phyloP scores from a whole-genome alignment of 148 eudicot genomes.

The Rhododendron vialii region DNA sequence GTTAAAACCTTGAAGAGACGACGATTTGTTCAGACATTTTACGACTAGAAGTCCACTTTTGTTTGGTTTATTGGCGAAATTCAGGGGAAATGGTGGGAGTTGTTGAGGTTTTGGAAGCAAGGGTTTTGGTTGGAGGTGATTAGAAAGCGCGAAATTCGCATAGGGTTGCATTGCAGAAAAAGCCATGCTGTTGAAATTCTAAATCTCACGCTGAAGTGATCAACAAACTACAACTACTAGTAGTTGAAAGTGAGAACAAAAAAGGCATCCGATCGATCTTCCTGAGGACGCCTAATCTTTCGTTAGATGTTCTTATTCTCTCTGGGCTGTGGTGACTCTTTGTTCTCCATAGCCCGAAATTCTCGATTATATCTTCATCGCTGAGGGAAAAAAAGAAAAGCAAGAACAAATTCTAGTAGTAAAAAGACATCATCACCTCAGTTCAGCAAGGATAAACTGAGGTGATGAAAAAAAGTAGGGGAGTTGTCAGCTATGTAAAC shows the following conservation, averaged over 20 bases:
- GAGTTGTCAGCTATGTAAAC: background rate
- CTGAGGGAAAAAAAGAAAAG: too few relatives aligned
- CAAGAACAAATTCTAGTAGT: background rate
- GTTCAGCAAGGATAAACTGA: background rate
- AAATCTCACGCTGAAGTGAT: constrained; percentile 12
- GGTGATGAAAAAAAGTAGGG: background rate
- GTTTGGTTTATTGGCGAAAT: background rate
- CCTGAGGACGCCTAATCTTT: background rate
- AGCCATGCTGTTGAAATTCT: constrained; percentile 15
- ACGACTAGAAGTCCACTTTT: background rate
- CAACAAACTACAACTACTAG: too few relatives aligned
- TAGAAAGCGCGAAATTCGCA: constrained; percentile 2
- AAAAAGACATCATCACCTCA: background rate
- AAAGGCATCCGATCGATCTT: background rate
- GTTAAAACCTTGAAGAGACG: constrained; percentile 15
- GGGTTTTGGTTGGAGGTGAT: constrained; percentile 9
- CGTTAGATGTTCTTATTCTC: too few relatives aligned
- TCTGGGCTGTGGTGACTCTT: background rate
- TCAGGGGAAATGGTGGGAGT: constrained; percentile 2
- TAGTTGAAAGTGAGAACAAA: background rate
- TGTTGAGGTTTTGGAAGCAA: background rate
- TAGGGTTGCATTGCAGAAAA: constrained; percentile 14
- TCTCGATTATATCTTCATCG: background rate
- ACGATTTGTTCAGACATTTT: constrained; percentile 19
- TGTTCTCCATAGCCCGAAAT: background rate